phyloP scores from a whole-genome alignment of 495 filamentous ascomycete genomes.

The Penicillium manginii region DNA sequence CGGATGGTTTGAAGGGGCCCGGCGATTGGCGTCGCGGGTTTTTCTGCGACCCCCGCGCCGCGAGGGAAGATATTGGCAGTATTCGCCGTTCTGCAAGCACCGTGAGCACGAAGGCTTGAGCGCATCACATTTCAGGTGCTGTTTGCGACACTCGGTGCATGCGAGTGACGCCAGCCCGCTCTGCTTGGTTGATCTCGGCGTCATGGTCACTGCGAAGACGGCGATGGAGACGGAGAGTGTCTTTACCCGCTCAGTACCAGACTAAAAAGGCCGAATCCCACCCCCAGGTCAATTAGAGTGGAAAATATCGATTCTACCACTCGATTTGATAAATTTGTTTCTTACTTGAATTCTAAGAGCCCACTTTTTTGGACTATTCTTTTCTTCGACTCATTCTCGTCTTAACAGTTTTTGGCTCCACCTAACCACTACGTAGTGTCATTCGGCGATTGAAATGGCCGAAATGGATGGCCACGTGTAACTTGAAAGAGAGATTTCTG shows the following conservation, averaged over 20 bases:
- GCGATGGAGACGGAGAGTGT: constrained; percentile 7
- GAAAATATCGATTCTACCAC: no score
- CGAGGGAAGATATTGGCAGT: constrained; percentile 44
- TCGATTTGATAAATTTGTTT: no score
- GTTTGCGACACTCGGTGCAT: constrained; percentile 49
- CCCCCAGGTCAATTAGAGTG: not conserved
- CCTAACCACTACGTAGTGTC: not conserved
- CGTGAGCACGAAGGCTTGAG: constrained; percentile 41
- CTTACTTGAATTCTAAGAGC: not conserved
- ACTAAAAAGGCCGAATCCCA: no score
- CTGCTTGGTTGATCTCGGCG: constrained; percentile 24
- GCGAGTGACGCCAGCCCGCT: constrained; percentile 37
- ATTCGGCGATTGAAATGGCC: constrained; percentile 14
- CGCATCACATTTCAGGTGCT: constrained; percentile 49
- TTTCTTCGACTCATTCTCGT: not conserved
- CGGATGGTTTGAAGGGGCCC: constrained; percentile 11
- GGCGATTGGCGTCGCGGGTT: constrained; percentile 27
- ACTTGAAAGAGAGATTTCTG: not conserved
- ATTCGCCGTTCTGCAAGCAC: constrained; percentile 31
- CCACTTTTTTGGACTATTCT: not conserved
- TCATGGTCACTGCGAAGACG: constrained; percentile 17
- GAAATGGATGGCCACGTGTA: not conserved
- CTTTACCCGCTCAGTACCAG: no score
- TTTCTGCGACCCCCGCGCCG: constrained; percentile 42
- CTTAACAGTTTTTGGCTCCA: not conserved